Percentiles rank a stretch among this genome's conserved stretches.
phyloP scores from a whole-genome alignment of 179 eudicot genomes.

The Sideroxylon spinosum region DNA sequence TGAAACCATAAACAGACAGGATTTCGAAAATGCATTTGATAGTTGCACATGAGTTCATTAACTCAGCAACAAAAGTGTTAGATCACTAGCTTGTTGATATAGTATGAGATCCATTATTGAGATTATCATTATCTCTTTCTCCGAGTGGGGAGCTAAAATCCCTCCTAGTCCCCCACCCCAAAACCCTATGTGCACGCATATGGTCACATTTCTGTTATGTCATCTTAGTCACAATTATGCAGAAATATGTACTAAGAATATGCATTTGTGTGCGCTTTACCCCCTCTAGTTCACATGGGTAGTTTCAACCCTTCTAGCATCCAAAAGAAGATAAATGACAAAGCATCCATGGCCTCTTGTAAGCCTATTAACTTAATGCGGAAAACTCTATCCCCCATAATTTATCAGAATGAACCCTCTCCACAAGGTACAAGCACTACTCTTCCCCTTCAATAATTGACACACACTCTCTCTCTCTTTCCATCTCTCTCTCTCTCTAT shows the following conservation, averaged over 20 bases:
- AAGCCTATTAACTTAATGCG: neutral
- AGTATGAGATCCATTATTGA: too few species aligned
- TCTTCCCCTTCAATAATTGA: slow-evolving; percentile 13
- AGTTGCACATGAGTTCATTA: too few species aligned
- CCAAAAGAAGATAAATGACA: slow-evolving; percentile 2
- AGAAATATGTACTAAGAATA: slow-evolving; percentile 14
- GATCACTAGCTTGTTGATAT: too few species aligned
- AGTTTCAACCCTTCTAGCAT: slow-evolving; percentile 6
- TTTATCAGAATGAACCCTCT: neutral
- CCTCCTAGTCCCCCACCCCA: neutral
- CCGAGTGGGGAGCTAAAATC: too few species aligned
- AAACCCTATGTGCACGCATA: neutral
- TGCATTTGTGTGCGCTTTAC: neutral
- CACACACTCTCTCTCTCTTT: neutral
- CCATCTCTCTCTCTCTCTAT: neutral
- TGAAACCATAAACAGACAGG: too few species aligned
- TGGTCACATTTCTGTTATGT: neutral
- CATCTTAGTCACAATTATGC: slow-evolving; percentile 12
- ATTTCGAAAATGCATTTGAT: too few species aligned
- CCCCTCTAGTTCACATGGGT: slow-evolving; percentile 12
- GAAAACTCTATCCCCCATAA: neutral
- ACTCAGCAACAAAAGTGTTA: too few species aligned
- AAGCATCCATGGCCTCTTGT: neutral
- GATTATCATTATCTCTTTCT: too few species aligned
- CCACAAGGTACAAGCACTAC: slow-evolving; percentile 10